A percentile compares a stretch with the other conserved stretches of the same genome.
These are phyloP conservation scores for Apiospora rasikravindrae DNA, from an alignment of 2,329 filamentous ascomycete genomes.

Conservation along the genomic window DNA sequence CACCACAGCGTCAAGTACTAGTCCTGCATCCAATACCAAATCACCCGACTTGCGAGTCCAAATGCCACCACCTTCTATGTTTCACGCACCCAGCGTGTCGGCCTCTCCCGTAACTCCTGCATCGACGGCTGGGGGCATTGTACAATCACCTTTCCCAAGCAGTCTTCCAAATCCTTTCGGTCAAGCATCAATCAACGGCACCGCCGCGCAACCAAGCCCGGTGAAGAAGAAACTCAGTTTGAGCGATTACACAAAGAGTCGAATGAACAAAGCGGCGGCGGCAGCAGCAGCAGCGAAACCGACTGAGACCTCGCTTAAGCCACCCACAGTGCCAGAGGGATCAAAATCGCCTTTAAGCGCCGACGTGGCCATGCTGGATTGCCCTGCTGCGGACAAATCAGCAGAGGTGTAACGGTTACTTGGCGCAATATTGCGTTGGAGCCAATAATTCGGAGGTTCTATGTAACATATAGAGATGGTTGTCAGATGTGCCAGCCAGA, in stretches of 20 bases:
- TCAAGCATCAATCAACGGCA: constrained; percentile 47
- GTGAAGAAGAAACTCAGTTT: constrained; percentile 71
- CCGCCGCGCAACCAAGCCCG: constrained; percentile 59
- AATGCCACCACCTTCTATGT: constrained; percentile 60
- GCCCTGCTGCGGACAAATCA: constrained; percentile 39
- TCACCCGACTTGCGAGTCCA: constrained; percentile 51
- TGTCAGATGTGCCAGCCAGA: constrained; percentile 14
- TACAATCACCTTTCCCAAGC: constrained; percentile 56
- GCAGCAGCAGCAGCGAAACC: constrained; percentile 44
- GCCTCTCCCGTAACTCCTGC: constrained; percentile 51
- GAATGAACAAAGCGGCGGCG: constrained; percentile 57
- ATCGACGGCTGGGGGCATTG: constrained; percentile 48
- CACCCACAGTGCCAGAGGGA: constrained; percentile 46
- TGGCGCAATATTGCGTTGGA: constrained; percentile 14
- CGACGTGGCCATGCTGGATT: constrained; percentile 42
- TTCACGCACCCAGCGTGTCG: constrained; percentile 46
- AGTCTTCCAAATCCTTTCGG: constrained; percentile 50
- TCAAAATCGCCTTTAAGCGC: constrained; percentile 43
- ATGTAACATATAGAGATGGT: constrained; percentile 44
- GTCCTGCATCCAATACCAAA: constrained; percentile 25
- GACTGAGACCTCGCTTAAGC: constrained; percentile 43
- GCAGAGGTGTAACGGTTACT: constrained; percentile 28
- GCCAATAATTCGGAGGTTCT: constrained; percentile 24
- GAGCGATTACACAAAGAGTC: constrained; percentile 68
- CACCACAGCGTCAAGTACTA: constrained; percentile 23